Conservation (phyloP, 2,329 filamentous ascomycete genomes). For the Parascedosporium putredinis region DNA sequence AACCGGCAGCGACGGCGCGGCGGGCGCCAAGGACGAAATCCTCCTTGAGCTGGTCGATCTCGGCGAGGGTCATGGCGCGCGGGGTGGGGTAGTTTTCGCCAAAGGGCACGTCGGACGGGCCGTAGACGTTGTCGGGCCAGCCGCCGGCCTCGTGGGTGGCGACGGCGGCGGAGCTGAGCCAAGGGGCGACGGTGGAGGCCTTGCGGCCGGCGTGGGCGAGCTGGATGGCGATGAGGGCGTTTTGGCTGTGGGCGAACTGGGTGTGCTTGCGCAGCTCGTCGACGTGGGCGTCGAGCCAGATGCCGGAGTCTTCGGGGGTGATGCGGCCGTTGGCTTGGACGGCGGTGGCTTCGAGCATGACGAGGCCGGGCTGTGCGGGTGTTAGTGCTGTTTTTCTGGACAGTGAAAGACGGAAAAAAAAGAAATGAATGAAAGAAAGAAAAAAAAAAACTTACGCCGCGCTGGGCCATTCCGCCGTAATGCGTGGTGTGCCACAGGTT, state of each 20-base stretch:
- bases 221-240: slow-evolving; percentile 61
- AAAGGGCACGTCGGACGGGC: slow-evolving; percentile 39
- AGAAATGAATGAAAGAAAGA: too few species aligned
- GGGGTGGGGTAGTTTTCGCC: slow-evolving; percentile 48
- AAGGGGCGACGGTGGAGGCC: slow-evolving; percentile 44
- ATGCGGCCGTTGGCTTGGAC: slow-evolving; percentile 61
- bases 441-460: slow-evolving; percentile 44
- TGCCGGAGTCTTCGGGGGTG: slow-evolving; percentile 55
- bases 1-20: slow-evolving; percentile 52
- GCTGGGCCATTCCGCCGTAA: slow-evolving; percentile 59
- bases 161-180: slow-evolving; percentile 47
- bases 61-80: slow-evolving; percentile 51
- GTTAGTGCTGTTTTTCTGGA: too few species aligned
- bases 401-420: too few species aligned
- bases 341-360: slow-evolving; percentile 59
- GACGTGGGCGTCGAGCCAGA: slow-evolving; percentile 65
- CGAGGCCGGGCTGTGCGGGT: slow-evolving; percentile 43
- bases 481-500: slow-evolving; percentile 66
- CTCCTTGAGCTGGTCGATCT: slow-evolving; percentile 55
- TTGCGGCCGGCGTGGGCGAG: slow-evolving; percentile 65
- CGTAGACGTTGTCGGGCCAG: slow-evolving; percentile 42
- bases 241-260: slow-evolving; percentile 48
- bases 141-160: slow-evolving; percentile 32
- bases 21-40: slow-evolving; percentile 45
- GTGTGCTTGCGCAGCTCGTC: slow-evolving; percentile 45